These are phyloP conservation scores for Fusarium sp. DNA, from an alignment of 2,329 filamentous ascomycete species.

Conservation along the genomic window DNA sequence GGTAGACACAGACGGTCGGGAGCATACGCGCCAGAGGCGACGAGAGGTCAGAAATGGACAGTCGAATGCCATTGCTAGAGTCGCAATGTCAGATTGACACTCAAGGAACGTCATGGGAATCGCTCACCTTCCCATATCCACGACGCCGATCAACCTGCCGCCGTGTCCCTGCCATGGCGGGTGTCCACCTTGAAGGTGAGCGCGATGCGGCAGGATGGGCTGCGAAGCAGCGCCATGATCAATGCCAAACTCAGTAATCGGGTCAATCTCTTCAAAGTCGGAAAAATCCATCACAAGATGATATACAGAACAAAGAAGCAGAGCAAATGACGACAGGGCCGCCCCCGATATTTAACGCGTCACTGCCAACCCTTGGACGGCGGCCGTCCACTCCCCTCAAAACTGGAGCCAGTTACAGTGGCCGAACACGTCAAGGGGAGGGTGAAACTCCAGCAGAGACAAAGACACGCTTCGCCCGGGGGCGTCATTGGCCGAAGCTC, in stretches of 20 bases:
- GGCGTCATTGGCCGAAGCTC: not conserved
- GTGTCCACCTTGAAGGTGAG: conserved; percentile 28
- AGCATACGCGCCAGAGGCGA: conserved; percentile 69
- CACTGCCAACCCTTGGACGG: conserved; percentile 11
- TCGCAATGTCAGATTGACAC: conserved; percentile 14
- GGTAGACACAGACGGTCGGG: conserved; percentile 56
- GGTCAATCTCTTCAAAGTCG: conserved; percentile 42
- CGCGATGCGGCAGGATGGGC: not conserved
- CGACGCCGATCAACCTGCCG: conserved; percentile 48
- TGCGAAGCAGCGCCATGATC: conserved; percentile 24
- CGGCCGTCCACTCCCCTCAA: not conserved
- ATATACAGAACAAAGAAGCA: not conserved
- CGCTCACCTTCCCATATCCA: conserved; percentile 53
- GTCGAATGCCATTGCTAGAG: conserved; percentile 75
- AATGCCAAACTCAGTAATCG: conserved; percentile 33
- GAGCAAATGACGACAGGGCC: conserved; percentile 11
- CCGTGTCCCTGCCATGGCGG: conserved; percentile 48
- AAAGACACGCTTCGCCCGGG: not conserved
- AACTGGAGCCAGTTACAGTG: conserved; percentile 28
- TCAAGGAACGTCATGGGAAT: not conserved
- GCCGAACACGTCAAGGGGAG: not conserved
- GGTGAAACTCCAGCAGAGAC: not conserved
- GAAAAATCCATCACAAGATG: conserved; percentile 37
- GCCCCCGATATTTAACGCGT: conserved; percentile 25
- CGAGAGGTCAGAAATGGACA: conserved; percentile 66